Evolutionary conservation across 2,329 filamentous ascomycete species (phyloP), one percentile per base, ranked within the genome.

Genomic region (Ophiognomonia clavigignenti-juglandacearum): DNA sequence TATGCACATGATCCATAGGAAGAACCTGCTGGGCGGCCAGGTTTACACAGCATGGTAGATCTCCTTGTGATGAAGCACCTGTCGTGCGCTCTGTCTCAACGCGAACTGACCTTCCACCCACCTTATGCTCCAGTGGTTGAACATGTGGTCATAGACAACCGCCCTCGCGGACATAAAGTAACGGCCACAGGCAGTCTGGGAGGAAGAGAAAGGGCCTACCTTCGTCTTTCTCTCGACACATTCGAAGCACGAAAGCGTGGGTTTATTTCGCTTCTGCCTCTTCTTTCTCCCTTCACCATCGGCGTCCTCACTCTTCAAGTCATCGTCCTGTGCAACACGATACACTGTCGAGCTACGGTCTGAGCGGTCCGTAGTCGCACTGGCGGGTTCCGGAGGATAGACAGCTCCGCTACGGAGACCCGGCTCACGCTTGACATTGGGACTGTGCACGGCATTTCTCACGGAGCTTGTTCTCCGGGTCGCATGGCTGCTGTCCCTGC

Each of bases 171-270:
- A n/a, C n/a, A n/a, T n/a, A n/a, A n/a, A n/a, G n/a, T n/a, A n/a
- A n/a, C n/a, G n/a, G n/a, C n/a, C n/a, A n/a, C n/a, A n/a, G n/a
- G n/a, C n/a, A n/a, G n/a, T n/a, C n/a, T n/a, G n/a, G 34, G 16
- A 26, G 11, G 32, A 16, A 20, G 11, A 26, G 16, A 36, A 43
- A 24, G 24, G 39, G 66, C 75, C 55, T 62, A 85, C 85, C 74
- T 88, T 91, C 20, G 86, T 91, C 68, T 91, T 91, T 56, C 86
- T 74, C 66, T 89, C 85, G 19, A 91, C 87, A 60, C 87, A 92
- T 62, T 89, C 85, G 52, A 83, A 78, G 59, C 87, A 91, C 40
- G 84, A 88, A 53, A 91, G 62, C 1, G 86, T 91, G 4, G 87
- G 87, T 64, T 92, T 92, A 67, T 92, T 92, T 39, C 87, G 80